Evolutionary conservation across 768 basidiomycete species (phyloP), one percentile per base, ranked within the genome.

Genomic region (Arthromyces matolae): DNA sequence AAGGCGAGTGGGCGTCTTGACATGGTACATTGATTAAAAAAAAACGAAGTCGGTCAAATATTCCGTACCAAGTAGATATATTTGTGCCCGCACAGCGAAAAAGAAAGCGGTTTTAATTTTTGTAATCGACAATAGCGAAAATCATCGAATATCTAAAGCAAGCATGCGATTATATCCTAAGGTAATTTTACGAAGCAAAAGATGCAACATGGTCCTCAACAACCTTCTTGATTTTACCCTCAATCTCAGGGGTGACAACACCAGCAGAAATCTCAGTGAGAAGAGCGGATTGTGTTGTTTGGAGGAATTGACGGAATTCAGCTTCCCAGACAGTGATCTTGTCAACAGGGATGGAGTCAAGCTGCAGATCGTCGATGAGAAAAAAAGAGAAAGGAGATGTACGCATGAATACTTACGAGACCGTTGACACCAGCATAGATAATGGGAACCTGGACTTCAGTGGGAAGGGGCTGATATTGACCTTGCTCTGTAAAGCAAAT

Each of bases 401-500:
- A n/a, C n/a, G n/a, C n/a, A n/a, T 10, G n/a, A 27, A 4, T 12
- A 79, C 86, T 58, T 66, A 88, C 86, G 55, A 96, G 83, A 91
- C 96, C 96, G 73, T 98, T 94, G 61, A 99, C 96, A 84, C 95
- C 95, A 57, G 95, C 96, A 69, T 95, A 97, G 77, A 98, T 93
- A 69, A 97, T 91, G 57, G 95, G 95, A 54, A 96, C 95, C 79
- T 96, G 94, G 55, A 97, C 74, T 75, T 98, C 95, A 70, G 89
- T 94, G 33, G 93, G 71, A 63, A 97, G 73, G 45, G 93, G 91
- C 68, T 94, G 88, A 74, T 97, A 97, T 77, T 98, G 95, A 55
- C 92, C 93, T 83, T 98, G 95, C 76, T 97, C 86, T 95, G 63
- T 34, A 64, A 57, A 45, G 46, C n/a, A 8, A 52, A 52, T 66